Conservation (phyloP, 306 rosid species). For the Medicago lupulina region DNA sequence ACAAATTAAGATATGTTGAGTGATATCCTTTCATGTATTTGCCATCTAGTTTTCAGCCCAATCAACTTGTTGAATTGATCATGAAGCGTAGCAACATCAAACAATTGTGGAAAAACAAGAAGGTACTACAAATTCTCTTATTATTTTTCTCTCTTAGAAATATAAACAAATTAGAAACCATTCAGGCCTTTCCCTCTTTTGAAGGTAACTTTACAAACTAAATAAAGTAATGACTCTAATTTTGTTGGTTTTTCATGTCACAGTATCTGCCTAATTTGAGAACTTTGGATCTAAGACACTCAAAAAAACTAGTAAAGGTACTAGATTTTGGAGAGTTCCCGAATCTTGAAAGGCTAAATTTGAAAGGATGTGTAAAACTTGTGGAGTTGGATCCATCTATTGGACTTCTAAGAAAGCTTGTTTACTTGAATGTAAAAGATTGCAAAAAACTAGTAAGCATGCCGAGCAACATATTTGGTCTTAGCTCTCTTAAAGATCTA, state of each 20-base stretch:
- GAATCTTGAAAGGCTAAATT: neutral
- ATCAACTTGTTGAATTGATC: slow-evolving; percentile 24
- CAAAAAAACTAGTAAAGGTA: neutral
- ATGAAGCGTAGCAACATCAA: neutral
- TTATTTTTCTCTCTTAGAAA: neutral
- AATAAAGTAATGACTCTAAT: neutral
- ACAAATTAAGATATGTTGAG: neutral
- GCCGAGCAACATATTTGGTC: neutral
- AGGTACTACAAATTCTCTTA: slow-evolving; percentile 6
- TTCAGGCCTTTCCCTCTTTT: too few species aligned
- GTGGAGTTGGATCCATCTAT: neutral
- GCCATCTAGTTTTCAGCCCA: slow-evolving; percentile 12
- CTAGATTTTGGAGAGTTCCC: neutral
- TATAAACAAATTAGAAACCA: neutral
- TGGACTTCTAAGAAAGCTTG: slow-evolving; percentile 3
- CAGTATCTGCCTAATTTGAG: neutral
- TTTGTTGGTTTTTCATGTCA: neutral
- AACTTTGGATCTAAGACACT: neutral
- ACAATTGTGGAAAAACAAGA: slow-evolving; percentile 23
- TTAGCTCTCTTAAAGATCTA: neutral
- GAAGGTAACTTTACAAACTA: too few species aligned
- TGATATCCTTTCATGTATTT: neutral
- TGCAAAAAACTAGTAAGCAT: neutral
- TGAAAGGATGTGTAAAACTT: neutral
- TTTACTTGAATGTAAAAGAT: neutral